phyloP scores from a whole-genome alignment of 108 stramenopile species.

The Ochromonas danica region DNA sequence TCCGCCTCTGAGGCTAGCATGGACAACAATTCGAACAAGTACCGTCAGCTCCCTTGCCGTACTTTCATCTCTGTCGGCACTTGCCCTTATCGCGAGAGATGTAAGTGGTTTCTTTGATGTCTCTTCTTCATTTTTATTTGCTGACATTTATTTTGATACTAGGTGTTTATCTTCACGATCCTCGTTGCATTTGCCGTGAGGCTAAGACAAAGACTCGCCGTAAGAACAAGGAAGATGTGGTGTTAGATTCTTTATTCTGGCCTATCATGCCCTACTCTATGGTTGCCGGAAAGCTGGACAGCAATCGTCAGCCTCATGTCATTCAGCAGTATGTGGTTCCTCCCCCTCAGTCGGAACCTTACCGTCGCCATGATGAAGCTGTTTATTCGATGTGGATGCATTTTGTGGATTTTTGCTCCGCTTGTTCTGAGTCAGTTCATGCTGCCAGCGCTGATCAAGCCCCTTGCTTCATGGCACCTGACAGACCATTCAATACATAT shows the following conservation, averaged over 20 bases:
- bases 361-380: background rate
- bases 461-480: background rate
- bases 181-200: background rate
- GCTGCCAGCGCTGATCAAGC: background rate
- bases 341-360: background rate
- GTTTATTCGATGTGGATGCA: constrained; percentile 23
- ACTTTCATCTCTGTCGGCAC: constrained; percentile 11
- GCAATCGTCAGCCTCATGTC: constrained; percentile 3
- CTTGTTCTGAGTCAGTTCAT: background rate
- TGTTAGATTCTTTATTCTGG: constrained; percentile 13
- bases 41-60: constrained; percentile 23
- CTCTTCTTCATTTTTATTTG: background rate
- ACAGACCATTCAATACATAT: background rate
- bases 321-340: constrained; percentile 5
- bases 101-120: background rate
- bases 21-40: background rate
- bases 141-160: background rate
- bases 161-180: constrained; percentile 24
- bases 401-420: constrained; percentile 1
- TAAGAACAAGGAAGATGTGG: constrained; percentile 18
- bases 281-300: background rate
- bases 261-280: background rate
- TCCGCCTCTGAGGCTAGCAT: too few species aligned
- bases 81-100: constrained; percentile 26
- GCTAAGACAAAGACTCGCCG: constrained; percentile 10